Evolutionary conservation across 2,329 filamentous ascomycete species (phyloP).

Genomic region (Dryadomyces sulphureus): DNA sequence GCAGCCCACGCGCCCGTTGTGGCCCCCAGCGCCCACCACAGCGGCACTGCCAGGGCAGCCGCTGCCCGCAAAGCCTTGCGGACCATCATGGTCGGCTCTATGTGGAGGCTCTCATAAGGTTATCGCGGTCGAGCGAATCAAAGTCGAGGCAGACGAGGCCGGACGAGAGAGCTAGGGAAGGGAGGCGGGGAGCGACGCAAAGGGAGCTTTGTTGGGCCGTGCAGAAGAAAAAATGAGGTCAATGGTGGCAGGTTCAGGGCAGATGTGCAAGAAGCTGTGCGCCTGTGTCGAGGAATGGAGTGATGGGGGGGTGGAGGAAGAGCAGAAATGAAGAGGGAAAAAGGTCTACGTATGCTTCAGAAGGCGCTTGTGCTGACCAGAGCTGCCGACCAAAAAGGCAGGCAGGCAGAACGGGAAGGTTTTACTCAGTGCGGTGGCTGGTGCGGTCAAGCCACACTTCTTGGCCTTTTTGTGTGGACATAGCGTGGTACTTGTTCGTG

Average conservation of each 20-base stretch:
- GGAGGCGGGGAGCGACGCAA: background rate
- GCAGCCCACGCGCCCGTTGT: constrained; percentile 16
- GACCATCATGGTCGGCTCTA: constrained; percentile 36
- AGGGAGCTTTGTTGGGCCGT: background rate
- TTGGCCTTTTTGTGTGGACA: background rate
- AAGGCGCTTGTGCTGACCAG: background rate
- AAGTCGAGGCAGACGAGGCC: background rate
- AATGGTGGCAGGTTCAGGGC: background rate
- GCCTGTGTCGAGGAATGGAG: background rate
- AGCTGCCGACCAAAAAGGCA: background rate
- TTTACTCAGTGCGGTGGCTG: background rate
- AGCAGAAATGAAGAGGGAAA: background rate
- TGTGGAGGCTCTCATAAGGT: constrained; percentile 1
- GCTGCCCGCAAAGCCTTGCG: constrained; percentile 28
- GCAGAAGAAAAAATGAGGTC: background rate
- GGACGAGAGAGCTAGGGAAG: background rate
- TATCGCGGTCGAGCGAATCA: background rate
- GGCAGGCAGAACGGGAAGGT: background rate
- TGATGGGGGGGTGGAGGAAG: background rate
- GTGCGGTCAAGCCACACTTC: background rate
- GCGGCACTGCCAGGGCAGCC: constrained; percentile 35
- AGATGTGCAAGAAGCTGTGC: background rate
- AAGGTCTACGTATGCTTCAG: background rate
- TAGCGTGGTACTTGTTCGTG: background rate
- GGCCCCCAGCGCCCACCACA: constrained; percentile 10